Percentiles rank a stretch among this genome's conserved stretches.
These are phyloP conservation scores for Pyrenochaeta sp. DNA, from an alignment of 2,329 filamentous ascomycete genomes.

Conservation along the genomic window DNA sequence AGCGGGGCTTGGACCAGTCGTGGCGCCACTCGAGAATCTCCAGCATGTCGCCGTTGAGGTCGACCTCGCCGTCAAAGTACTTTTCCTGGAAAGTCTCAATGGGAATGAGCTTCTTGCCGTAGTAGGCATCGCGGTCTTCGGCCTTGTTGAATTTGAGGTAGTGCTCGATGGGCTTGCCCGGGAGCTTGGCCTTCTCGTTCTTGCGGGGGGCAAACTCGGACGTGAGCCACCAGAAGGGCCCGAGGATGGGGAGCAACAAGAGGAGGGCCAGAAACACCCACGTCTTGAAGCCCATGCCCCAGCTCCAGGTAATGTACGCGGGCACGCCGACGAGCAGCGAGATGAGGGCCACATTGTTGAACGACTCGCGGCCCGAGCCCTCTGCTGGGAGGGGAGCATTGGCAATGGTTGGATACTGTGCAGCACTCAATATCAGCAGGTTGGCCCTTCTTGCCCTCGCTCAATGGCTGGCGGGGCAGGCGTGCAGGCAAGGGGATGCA, in stretches of 20 bases:
- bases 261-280: conserved; percentile 85
- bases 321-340: conserved; percentile 74
- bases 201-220: conserved; percentile 85
- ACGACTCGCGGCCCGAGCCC: conserved; percentile 80
- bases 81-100: conserved; percentile 97
- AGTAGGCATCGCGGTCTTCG: conserved; percentile 70
- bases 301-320: conserved; percentile 80
- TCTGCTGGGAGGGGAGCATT: conserved; percentile 95
- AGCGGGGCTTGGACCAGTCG: conserved; percentile 95
- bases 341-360: conserved; percentile 83
- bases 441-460: conserved; percentile 19
- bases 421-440: conserved; percentile 29
- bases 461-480: conserved; percentile 43
- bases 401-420: conserved; percentile 84
- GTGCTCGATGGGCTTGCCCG: conserved; percentile 86
- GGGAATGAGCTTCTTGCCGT: conserved; percentile 80
- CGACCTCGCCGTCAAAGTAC: conserved; percentile 94
- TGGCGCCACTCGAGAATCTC: conserved; percentile 93
- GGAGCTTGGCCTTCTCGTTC: conserved; percentile 89
- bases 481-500: conserved; percentile 14
- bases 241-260: conserved; percentile 79
- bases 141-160: conserved; percentile 82
- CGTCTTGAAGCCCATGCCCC: conserved; percentile 86
- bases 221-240: conserved; percentile 79
- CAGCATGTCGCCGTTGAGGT: conserved; percentile 92